phyloP scores from a whole-genome alignment of 164 flowering plant genomes.

The Piper betle region DNA sequence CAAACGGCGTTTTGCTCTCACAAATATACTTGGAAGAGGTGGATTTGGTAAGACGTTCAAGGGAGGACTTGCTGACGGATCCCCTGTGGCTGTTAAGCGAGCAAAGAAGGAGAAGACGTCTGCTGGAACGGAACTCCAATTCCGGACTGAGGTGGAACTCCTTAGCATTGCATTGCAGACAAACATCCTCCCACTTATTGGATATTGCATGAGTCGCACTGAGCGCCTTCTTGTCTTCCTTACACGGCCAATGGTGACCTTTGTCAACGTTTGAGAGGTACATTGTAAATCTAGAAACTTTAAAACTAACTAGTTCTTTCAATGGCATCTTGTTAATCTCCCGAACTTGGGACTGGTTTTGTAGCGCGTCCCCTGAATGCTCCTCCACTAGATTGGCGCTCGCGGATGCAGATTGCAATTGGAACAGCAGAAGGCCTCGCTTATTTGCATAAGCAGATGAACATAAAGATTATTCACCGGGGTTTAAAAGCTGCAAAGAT shows the following conservation, averaged over 20 bases:
- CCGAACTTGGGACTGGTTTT: too few species aligned
- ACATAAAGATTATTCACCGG: conserved; percentile 90
- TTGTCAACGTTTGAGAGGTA: conserved; percentile 32
- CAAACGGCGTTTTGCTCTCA: conserved; percentile 27
- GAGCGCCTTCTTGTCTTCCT: conserved; percentile 33
- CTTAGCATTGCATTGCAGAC: conserved; percentile 35
- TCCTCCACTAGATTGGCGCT: conserved; percentile 78
- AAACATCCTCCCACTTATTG: conserved; percentile 23
- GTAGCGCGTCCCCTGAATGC: conserved; percentile 57
- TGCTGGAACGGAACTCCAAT: conserved; percentile 28
- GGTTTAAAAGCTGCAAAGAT: conserved; percentile 96
- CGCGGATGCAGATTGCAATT: conserved; percentile 63
- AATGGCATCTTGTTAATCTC: not conserved
- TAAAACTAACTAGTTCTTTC: not conserved
- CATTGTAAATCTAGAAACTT: not conserved
- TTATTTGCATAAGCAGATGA: conserved; percentile 90
- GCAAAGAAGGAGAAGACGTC: conserved; percentile 32
- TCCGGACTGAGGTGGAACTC: conserved; percentile 36
- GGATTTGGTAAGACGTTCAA: conserved; percentile 38
- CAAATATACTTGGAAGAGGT: conserved; percentile 34
- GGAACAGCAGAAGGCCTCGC: conserved; percentile 92
- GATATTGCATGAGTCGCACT: conserved; percentile 35
- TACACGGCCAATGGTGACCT: conserved; percentile 36
- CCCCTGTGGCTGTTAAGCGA: conserved; percentile 33
- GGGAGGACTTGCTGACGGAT: conserved; percentile 36